Base-by-base conservation (phyloP, 352 stramenopile species). In the Globisporangium cylindrosporum region DNA sequence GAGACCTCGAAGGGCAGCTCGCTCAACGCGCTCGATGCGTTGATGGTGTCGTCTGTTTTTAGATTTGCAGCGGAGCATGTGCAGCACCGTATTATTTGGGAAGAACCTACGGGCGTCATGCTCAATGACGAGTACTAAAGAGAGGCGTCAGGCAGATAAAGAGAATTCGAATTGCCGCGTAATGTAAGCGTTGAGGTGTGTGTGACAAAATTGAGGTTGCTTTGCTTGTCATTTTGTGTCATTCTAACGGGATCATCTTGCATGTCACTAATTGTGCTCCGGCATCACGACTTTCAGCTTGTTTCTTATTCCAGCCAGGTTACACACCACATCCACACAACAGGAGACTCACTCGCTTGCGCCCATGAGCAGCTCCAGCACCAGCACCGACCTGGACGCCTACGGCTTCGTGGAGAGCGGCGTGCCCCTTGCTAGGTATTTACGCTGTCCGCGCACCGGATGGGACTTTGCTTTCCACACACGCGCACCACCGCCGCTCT, bases 391-490 rank as follows among this genome's bases (percentile, higher is more conserved):
- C 55, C 18, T 27, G 29, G 55, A 61, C 29, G 29, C 20, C 29
- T 61, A 61, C 29, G 55, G 55, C 27, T 61, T 61, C 55, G 55
- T 61, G 0, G 55, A 61, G 55, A 48, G 10, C 9, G 55, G 18
- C 59, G 59, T 65, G 25, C 18, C 22, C 3, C 24, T 65, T 7
- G 43, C 4, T 7, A 7, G 24, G 3, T 65, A 57, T 41, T 43
- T 65, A 25, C 41, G 59, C 18, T 46, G 59, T n/a, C 25, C 25
- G 20, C 20, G 43, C 25, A 57, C 59, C 6, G 59, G 59, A 18
- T 65, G 59, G 59, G 59, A 65, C 6, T 65, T 65, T 54, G 59
- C 15, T n/a, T 27, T 65, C 12, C 59, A 55, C 3, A 27, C 43
- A 43, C 41, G 29, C 29, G 20, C 18, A 4, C 43, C 59, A 4